Evolutionary conservation across 495 filamentous ascomycete genomes (phyloP).

Genomic region (Letharia columbiana): DNA sequence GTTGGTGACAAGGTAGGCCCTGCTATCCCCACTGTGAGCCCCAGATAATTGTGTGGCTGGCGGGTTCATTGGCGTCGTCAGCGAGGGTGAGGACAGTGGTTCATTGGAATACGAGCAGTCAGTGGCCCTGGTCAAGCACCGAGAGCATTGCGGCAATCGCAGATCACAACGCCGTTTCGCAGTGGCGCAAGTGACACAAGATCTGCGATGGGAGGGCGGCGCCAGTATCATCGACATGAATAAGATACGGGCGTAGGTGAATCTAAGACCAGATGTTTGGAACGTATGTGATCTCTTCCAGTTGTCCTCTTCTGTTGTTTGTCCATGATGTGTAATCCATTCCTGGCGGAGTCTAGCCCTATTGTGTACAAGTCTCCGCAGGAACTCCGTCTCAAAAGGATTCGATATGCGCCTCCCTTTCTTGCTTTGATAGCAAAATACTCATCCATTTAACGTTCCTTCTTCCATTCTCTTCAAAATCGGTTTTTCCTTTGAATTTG

Average conservation of each 20-base stretch:
- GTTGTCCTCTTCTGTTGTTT: neutral
- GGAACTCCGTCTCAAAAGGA: too few species aligned
- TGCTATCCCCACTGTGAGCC: neutral
- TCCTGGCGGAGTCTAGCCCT: too few species aligned
- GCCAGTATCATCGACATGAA: neutral
- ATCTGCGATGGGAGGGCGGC: neutral
- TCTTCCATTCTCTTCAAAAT: neutral
- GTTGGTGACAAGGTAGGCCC: neutral
- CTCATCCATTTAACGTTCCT: neutral
- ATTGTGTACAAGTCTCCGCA: too few species aligned
- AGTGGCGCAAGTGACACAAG: neutral
- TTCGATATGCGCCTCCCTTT: too few species aligned
- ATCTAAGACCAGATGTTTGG: neutral
- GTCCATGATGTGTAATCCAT: too few species aligned
- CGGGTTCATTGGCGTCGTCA: neutral
- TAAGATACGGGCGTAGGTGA: neutral
- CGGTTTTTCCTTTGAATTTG: neutral
- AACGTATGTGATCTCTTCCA: neutral
- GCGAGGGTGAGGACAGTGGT: neutral
- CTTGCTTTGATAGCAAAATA: neutral
- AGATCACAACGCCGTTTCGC: neutral
- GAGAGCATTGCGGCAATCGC: neutral
- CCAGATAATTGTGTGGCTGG: neutral
- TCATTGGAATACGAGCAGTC: neutral
- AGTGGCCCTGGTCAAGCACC: neutral